Base-by-base conservation (phyloP, 2,329 filamentous ascomycete genomes). In the Arthrinium phaeospermum region DNA sequence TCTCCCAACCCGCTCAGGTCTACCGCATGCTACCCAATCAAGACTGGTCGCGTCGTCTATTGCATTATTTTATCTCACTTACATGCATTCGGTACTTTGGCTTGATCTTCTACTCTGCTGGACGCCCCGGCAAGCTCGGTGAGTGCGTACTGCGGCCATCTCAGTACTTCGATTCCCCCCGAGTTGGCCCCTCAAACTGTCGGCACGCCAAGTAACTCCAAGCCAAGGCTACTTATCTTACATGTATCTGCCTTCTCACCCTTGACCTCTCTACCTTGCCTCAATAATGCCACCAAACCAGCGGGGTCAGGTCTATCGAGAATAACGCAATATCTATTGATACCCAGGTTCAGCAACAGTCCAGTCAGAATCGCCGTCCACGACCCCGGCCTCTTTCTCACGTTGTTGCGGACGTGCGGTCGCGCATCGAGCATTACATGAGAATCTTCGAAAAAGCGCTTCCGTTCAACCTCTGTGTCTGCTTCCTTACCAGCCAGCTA, bases 21-120 rank as follows among this genome's bases (percentile, higher is more conserved):
- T 64, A 30, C 57, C 57, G 57, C 13, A 41, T 41, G 30, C 45
- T 41, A 70, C 45, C 71, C 68, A 47, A 49, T 57, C 71, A 64
- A 69, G 74, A 73, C 71, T 73, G 72, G 69, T 74, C 70, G 51
- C 73, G 68, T 47, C 72, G 68, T 68, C 70, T 67, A 71, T 75
- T 69, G 27, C 68, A 64, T 75, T 73, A 76, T 75, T 47, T 47
- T 69, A 30, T 46, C 44, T 47, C 46, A 13, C 24, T 46, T 47
- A 22, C 24, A 45, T 68, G 16, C 34, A 8, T 13, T 13, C 13
- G 34, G 57, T 64, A 64, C 57, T 64, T 41, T 64, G 34, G 19
- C 30, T 41, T 37, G 57, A 6, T 41, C n/a, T 22, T 22, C n/a
- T n/a, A n/a, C 46, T 19, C 22, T n/a, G 34, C 24, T 64, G 34